Conservation (phyloP, 305 asterid species). For the Solanum chacoense region DNA sequence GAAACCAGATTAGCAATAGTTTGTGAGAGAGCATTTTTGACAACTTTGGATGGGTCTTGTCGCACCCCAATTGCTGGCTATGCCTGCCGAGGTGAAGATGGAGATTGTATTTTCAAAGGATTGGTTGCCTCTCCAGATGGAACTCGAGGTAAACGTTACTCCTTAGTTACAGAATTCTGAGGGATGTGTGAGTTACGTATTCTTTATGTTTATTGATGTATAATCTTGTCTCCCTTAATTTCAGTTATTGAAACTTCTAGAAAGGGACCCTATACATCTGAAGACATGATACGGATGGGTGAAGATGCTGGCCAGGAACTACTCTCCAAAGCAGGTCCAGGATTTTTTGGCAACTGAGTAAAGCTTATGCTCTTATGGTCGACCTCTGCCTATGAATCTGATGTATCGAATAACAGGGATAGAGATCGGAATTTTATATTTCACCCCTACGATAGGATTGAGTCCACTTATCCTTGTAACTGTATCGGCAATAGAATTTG, state of each 20-base stretch:
- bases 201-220: background rate
- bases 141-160: slow-evolving; percentile 17
- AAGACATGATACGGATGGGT: slow-evolving; percentile 83
- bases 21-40: slow-evolving; percentile 85
- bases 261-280: slow-evolving; percentile 51
- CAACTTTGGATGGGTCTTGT: slow-evolving; percentile 78
- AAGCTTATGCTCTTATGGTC: background rate
- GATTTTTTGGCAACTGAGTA: slow-evolving; percentile 36
- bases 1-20: slow-evolving; percentile 81
- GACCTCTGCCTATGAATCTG: background rate
- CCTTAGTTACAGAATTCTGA: background rate
- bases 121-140: slow-evolving; percentile 95
- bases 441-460: background rate
- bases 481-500: background rate
- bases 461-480: background rate
- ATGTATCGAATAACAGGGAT: background rate
- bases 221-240: background rate
- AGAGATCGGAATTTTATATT: background rate
- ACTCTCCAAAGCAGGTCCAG: slow-evolving; percentile 77
- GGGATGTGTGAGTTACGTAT: background rate
- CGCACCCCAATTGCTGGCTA: slow-evolving; percentile 94
- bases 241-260: slow-evolving; percentile 82
- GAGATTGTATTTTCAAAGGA: slow-evolving; percentile 69
- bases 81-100: slow-evolving; percentile 60
- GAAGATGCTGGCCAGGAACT: slow-evolving; percentile 91